Evolutionary conservation across 2,329 filamentous ascomycete genomes (phyloP).

Genomic region (Acrocalymma vagum): DNA sequence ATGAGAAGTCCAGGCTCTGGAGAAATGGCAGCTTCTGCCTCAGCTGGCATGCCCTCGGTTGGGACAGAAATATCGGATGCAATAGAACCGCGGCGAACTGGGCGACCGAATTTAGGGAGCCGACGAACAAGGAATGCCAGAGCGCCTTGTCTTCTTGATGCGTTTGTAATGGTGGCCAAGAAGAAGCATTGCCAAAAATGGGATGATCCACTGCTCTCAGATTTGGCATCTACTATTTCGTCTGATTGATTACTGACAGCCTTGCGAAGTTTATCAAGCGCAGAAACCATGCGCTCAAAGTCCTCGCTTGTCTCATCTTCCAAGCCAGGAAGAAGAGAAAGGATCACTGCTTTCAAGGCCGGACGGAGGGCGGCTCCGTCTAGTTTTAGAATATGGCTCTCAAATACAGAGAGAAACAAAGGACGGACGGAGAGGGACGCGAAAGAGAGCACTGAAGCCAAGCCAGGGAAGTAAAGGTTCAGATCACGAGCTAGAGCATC

Average conservation of each 20-base stretch:
- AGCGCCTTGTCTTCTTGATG: conserved; percentile 83
- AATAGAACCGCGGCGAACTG: conserved; percentile 20
- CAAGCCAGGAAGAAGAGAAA: conserved; percentile 88
- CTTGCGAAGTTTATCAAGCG: conserved; percentile 80
- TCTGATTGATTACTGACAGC: conserved; percentile 65
- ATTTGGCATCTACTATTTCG: conserved; percentile 50
- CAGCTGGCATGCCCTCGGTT: conserved; percentile 51
- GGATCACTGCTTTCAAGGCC: conserved; percentile 86
- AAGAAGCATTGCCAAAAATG: conserved; percentile 99
- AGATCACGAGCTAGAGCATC: conserved; percentile 84
- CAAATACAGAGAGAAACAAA: conserved; percentile 83
- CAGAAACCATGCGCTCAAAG: conserved; percentile 84
- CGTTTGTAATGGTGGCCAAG: conserved; percentile 88
- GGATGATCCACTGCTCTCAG: conserved; percentile 66
- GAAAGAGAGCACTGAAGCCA: conserved; percentile 90
- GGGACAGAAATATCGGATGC: conserved; percentile 19
- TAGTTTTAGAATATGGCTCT: conserved; percentile 79
- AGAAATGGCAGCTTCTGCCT: conserved; percentile 75
- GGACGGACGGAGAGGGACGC: conserved; percentile 91
- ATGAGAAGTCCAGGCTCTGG: conserved; percentile 92
- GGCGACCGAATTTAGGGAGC: conserved; percentile 73
- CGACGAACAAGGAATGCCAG: conserved; percentile 84
- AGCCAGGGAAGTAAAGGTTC: conserved; percentile 85
- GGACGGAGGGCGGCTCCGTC: conserved; percentile 78
- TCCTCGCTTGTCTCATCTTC: conserved; percentile 98